Evolutionary conservation across 805 yeast genomes (phyloP).

Genomic region (Blastobotrys attinorum): DNA sequence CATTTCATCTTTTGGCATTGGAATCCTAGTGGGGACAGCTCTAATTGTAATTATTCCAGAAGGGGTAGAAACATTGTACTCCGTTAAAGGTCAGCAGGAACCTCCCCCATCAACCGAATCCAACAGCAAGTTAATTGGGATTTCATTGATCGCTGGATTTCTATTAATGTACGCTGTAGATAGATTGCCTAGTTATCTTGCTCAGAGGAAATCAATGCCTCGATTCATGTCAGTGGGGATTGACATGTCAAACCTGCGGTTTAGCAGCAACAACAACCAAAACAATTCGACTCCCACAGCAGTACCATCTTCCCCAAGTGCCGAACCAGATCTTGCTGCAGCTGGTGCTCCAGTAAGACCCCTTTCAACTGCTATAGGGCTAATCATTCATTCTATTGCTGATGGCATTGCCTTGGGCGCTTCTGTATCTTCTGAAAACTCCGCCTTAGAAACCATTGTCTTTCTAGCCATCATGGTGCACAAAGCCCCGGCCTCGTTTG

Average conservation of each 20-base stretch:
- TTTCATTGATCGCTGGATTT: constrained; percentile 47
- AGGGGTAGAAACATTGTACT: constrained; percentile 42
- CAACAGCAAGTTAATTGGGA: constrained; percentile 34
- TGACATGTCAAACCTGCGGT: constrained; percentile 24
- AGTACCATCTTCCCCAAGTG: background rate
- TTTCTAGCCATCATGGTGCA: constrained; percentile 58
- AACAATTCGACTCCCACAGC: constrained; percentile 1
- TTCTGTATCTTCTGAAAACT: constrained; percentile 35
- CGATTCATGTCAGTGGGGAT: constrained; percentile 15
- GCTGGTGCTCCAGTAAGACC: constrained; percentile 24
- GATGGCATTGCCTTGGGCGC: constrained; percentile 73
- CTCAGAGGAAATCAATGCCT: constrained; percentile 2
- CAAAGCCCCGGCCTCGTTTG: constrained; percentile 69
- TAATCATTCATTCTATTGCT: constrained; percentile 57
- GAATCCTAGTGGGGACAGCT: constrained; percentile 54
- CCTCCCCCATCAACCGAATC: constrained; percentile 1
- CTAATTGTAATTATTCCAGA: constrained; percentile 57
- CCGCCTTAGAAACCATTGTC: constrained; percentile 37
- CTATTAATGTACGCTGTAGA: constrained; percentile 46
- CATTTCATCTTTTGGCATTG: constrained; percentile 48
- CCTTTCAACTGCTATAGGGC: constrained; percentile 50
- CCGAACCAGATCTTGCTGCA: no score
- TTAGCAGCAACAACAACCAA: background rate
- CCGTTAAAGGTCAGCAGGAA: constrained; percentile 8
- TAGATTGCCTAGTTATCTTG: constrained; percentile 24